Percentiles rank a stretch among this genome's conserved stretches.
These are phyloP conservation scores for Hura crepitans DNA, from an alignment of 441 rosid genomes.

Conservation along the genomic window DNA sequence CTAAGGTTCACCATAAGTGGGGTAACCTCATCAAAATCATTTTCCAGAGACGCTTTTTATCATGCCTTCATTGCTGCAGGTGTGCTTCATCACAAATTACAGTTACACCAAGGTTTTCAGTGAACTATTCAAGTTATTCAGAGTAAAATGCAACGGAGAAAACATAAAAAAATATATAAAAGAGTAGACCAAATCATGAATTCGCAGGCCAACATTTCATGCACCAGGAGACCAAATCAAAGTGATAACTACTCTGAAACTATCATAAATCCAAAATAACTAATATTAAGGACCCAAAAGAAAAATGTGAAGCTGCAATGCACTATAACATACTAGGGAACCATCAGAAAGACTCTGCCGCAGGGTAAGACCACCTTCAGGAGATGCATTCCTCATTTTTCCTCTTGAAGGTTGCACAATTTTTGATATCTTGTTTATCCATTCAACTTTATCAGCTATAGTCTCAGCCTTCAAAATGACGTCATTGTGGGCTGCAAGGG, in stretches of 20 bases:
- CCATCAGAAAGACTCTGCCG: constrained; percentile 96
- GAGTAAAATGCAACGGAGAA: not conserved
- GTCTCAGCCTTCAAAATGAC: constrained; percentile 85
- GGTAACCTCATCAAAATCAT: not conserved
- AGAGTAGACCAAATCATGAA: too few species aligned
- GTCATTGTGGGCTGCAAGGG: constrained; percentile 65
- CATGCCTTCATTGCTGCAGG: not conserved
- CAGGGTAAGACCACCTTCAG: constrained; percentile 44
- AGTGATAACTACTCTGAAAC: not conserved
- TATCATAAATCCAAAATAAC: not conserved
- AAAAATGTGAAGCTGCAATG: constrained; percentile 39
- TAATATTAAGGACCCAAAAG: constrained; percentile 22
- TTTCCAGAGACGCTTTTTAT: not conserved
- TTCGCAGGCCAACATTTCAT: too few species aligned
- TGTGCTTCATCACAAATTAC: not conserved
- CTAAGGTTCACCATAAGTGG: not conserved
- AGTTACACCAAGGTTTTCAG: not conserved
- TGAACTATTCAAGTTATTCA: not conserved
- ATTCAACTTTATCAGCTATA: constrained; percentile 71
- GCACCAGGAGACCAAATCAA: too few species aligned
- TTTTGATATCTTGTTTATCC: constrained; percentile 73
- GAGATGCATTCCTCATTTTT: constrained; percentile 39
- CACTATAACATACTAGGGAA: constrained; percentile 69
- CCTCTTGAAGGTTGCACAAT: constrained; percentile 53
- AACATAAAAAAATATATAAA: too few species aligned